A percentile compares a stretch with the other conserved stretches of the same genome.
These are phyloP conservation scores for Glarea lozoyensis DNA, from an alignment of 495 filamentous ascomycete genomes.

Conservation along the genomic window DNA sequence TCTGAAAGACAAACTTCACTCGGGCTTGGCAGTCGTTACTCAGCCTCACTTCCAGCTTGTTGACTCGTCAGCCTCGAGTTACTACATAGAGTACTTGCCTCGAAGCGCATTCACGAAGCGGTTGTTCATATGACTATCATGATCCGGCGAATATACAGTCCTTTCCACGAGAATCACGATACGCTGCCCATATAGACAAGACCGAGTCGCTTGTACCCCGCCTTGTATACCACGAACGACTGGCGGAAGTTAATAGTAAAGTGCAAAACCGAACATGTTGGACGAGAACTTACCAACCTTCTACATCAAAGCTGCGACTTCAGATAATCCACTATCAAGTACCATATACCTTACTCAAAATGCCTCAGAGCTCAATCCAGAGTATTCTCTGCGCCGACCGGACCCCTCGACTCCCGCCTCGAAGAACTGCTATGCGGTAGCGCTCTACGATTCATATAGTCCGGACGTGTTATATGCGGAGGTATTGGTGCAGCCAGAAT, in stretches of 20 bases:
- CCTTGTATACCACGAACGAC: too few relatives aligned
- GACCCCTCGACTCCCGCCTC: constrained; percentile 59
- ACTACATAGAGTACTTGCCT: too few relatives aligned
- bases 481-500: constrained; percentile 74
- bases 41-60: neutral
- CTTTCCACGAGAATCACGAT: too few relatives aligned
- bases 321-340: constrained; percentile 37
- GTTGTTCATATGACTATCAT: too few relatives aligned
- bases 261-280: too few relatives aligned
- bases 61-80: constrained; percentile 2
- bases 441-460: constrained; percentile 74
- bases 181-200: too few relatives aligned
- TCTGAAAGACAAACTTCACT: too few relatives aligned
- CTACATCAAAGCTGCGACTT: constrained; percentile 26
- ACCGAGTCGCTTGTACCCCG: neutral
- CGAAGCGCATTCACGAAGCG: too few relatives aligned
- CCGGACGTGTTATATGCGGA: constrained; percentile 80
- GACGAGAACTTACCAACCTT: constrained; percentile 85
- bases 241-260: too few relatives aligned
- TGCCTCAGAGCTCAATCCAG: constrained; percentile 67
- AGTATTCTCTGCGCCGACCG: constrained; percentile 68
- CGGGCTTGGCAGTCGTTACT: too few relatives aligned
- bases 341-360: constrained; percentile 68
- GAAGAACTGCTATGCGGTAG: constrained; percentile 77
- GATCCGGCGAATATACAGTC: too few relatives aligned